These are phyloP conservation scores for Penicillium paradoxum DNA, from an alignment of 495 filamentous ascomycete species.

Conservation along the genomic window DNA sequence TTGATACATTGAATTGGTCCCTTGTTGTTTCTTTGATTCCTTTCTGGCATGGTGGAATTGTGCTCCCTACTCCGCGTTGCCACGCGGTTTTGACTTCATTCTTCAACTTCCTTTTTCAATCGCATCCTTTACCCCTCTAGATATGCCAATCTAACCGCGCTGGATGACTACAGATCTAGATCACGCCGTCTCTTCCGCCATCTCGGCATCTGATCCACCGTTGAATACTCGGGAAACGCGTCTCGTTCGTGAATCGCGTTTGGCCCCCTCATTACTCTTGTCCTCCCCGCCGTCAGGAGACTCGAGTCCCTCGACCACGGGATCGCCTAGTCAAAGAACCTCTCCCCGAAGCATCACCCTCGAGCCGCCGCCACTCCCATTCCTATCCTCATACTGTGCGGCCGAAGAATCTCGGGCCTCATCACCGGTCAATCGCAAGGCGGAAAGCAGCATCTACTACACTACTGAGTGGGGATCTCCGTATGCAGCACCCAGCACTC, in stretches of 20 bases:
- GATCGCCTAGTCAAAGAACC: conserved; percentile 31
- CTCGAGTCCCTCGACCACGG: conserved; percentile 35
- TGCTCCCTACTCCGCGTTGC: conserved; percentile 9
- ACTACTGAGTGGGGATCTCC: conserved; percentile 72
- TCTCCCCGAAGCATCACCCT: conserved; percentile 29
- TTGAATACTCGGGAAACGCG: conserved; percentile 28
- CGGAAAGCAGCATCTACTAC: conserved; percentile 51
- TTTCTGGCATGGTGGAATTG: conserved; percentile 7
- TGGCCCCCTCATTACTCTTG: conserved; percentile 29
- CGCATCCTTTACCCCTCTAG: conserved; percentile 11
- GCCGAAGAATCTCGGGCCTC: conserved; percentile 36
- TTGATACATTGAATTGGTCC: conserved; percentile 4
- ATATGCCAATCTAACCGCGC: conserved; percentile 14
- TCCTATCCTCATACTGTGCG: conserved; percentile 29
- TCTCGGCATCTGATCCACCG: conserved; percentile 37
- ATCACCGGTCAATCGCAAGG: conserved; percentile 40
- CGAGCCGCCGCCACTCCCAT: conserved; percentile 33
- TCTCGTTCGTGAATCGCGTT: conserved; percentile 29
- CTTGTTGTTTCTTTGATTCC: neutral
- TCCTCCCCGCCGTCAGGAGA: conserved; percentile 35
- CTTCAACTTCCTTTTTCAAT: conserved; percentile 4
- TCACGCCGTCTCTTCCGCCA: conserved; percentile 38
- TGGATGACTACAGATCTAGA: conserved; percentile 33
- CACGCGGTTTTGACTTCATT: conserved; percentile 18
- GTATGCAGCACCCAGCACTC: conserved; percentile 55